Percentiles rank a stretch among this genome's conserved stretches.
Evolutionary conservation across 2,329 filamentous ascomycete genomes (phyloP).

Genomic region (Cordyceps tenuipes): DNA sequence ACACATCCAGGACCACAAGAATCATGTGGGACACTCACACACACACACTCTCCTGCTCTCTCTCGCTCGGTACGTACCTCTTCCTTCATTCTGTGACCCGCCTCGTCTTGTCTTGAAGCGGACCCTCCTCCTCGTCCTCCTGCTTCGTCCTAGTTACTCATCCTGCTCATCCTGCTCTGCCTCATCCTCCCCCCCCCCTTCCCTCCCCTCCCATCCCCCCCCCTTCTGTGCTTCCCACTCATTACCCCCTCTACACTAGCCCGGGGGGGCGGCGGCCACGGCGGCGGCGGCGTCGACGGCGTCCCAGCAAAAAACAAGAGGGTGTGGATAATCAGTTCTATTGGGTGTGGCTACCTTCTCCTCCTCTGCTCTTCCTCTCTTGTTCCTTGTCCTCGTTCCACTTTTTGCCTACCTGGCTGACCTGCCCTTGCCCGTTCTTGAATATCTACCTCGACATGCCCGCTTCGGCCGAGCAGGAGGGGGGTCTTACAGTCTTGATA

Average conservation of each 20-base stretch:
- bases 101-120: conserved; percentile 10
- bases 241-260: conserved; percentile 16
- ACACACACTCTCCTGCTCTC: too few species aligned
- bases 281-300: neutral
- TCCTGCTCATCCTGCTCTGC: too few species aligned
- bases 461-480: neutral
- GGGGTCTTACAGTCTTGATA: neutral
- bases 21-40: neutral
- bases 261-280: neutral
- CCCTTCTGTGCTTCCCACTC: too few species aligned
- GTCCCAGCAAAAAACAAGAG: neutral
- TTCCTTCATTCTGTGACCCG: neutral
- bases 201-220: too few species aligned
- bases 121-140: neutral
- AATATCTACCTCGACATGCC: conserved; percentile 13
- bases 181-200: too few species aligned
- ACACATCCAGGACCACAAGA: neutral
- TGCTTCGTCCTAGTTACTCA: too few species aligned
- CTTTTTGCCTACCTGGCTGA: too few species aligned
- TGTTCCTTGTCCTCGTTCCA: neutral
- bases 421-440: neutral
- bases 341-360: neutral
- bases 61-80: conserved; percentile 17
- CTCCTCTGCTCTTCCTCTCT: neutral
- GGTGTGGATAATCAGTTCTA: neutral